Conservation (phyloP, 129 eudicot genomes). For the Escallonia herrerae region DNA sequence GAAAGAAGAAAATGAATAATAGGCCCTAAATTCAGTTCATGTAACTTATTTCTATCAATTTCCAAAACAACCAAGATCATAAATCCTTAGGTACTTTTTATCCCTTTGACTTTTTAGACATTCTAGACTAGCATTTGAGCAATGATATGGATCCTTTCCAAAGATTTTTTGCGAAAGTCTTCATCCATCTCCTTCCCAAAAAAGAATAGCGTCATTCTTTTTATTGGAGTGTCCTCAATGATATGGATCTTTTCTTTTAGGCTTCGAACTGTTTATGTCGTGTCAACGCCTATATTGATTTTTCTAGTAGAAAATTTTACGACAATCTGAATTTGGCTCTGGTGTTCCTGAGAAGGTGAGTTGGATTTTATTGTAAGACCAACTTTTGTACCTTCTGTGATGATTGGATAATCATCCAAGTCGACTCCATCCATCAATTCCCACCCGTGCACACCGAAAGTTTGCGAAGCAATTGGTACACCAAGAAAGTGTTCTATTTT, state of each 20-base stretch:
- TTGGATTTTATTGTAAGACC: slow-evolving; percentile 33
- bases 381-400: slow-evolving; percentile 64
- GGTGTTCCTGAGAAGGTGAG: slow-evolving; percentile 12
- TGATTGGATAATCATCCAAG: slow-evolving; percentile 70
- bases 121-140: too few species aligned
- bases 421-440: slow-evolving; percentile 83
- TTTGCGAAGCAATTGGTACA: slow-evolving; percentile 6
- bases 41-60: too few species aligned
- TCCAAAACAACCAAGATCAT: too few species aligned
- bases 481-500: slow-evolving; percentile 25
- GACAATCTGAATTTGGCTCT: slow-evolving; percentile 34
- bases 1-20: too few species aligned
- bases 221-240: slow-evolving; percentile 72
- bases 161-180: slow-evolving; percentile 64
- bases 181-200: slow-evolving; percentile 64
- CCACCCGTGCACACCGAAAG: slow-evolving; percentile 51
- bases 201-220: slow-evolving; percentile 53
- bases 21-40: too few species aligned
- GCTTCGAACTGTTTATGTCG: slow-evolving; percentile 69
- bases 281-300: slow-evolving; percentile 49
- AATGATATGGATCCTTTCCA: too few species aligned
- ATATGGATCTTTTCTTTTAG: slow-evolving; percentile 87
- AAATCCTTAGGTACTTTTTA: too few species aligned
- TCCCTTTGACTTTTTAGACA: too few species aligned
- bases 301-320: slow-evolving; percentile 59